Evolutionary conservation across 1,284 basidiomycete genomes (phyloP).

Genomic region (Irpex sp.): DNA sequence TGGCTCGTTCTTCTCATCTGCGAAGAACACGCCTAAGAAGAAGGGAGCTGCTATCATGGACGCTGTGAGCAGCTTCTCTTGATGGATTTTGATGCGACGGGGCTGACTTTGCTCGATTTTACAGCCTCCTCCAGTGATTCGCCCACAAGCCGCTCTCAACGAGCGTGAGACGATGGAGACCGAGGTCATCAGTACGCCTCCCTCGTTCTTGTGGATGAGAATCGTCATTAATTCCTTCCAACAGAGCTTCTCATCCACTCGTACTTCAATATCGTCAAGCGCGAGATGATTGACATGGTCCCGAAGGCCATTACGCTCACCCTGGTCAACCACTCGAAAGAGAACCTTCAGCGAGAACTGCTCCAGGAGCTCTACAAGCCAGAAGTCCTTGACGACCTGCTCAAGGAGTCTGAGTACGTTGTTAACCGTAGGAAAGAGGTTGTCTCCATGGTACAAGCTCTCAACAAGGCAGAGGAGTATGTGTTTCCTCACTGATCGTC

Average conservation of each 20-base stretch:
- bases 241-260: slow-evolving; percentile 87
- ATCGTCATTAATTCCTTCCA: background rate
- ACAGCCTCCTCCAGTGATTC: slow-evolving; percentile 84
- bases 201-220: background rate
- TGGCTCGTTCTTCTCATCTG: slow-evolving; percentile 85
- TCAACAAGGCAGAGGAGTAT: slow-evolving; percentile 91
- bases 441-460: slow-evolving; percentile 81
- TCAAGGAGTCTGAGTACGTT: slow-evolving; percentile 89
- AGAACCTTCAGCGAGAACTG: slow-evolving; percentile 87
- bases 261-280: slow-evolving; percentile 97
- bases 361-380: slow-evolving; percentile 89
- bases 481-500: slow-evolving; percentile 22
- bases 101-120: background rate
- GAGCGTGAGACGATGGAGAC: slow-evolving; percentile 98
- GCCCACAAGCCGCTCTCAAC: slow-evolving; percentile 89
- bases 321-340: slow-evolving; percentile 90
- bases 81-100: background rate
- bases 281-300: slow-evolving; percentile 99
- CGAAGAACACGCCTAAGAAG: slow-evolving; percentile 57
- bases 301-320: slow-evolving; percentile 96
- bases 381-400: slow-evolving; percentile 86
- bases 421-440: slow-evolving; percentile 87
- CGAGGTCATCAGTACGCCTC: slow-evolving; percentile 93
- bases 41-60: slow-evolving; percentile 85
- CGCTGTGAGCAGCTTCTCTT: slow-evolving; percentile 38